These are phyloP conservation scores for Ricinus communis DNA, from an alignment of 345 rosid genomes.

Conservation along the genomic window DNA sequence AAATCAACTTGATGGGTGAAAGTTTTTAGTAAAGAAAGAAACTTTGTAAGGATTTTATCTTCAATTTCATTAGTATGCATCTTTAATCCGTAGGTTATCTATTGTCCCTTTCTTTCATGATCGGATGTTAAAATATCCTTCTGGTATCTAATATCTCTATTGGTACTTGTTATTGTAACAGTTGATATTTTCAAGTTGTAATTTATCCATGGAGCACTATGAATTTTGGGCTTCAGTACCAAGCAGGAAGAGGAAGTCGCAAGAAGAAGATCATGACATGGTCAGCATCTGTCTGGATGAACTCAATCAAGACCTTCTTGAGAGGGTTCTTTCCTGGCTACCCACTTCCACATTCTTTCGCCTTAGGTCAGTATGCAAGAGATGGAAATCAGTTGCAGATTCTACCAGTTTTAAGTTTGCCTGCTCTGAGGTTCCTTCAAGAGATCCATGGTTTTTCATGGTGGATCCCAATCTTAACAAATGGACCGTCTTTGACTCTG, in stretches of 20 bases:
- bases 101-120: conserved; percentile 6
- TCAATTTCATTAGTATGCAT: conserved; percentile 8
- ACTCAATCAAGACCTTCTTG: conserved; percentile 75
- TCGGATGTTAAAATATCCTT: conserved; percentile 5
- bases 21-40: neutral
- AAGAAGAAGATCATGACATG: conserved; percentile 26
- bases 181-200: conserved; percentile 2
- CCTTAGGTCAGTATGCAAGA: conserved; percentile 71
- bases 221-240: conserved; percentile 25
- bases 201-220: conserved; percentile 31
- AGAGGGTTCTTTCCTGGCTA: conserved; percentile 80
- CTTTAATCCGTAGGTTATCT: too few species aligned
- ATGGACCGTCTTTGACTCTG: conserved; percentile 59
- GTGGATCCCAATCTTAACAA: conserved; percentile 38
- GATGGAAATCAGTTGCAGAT: conserved; percentile 65
- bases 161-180: conserved; percentile 13
- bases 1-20: neutral
- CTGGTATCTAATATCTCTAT: neutral
- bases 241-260: conserved; percentile 57
- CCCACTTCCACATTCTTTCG: conserved; percentile 73
- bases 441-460: conserved; percentile 94
- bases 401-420: conserved; percentile 78
- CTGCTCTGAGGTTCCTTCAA: conserved; percentile 59
- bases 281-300: conserved; percentile 54
- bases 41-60: neutral